A percentile compares a stretch with the other conserved stretches of the same genome.
These are phyloP conservation scores for Rubus parviflorus DNA, from an alignment of 306 rosid species.

Conservation along the genomic window DNA sequence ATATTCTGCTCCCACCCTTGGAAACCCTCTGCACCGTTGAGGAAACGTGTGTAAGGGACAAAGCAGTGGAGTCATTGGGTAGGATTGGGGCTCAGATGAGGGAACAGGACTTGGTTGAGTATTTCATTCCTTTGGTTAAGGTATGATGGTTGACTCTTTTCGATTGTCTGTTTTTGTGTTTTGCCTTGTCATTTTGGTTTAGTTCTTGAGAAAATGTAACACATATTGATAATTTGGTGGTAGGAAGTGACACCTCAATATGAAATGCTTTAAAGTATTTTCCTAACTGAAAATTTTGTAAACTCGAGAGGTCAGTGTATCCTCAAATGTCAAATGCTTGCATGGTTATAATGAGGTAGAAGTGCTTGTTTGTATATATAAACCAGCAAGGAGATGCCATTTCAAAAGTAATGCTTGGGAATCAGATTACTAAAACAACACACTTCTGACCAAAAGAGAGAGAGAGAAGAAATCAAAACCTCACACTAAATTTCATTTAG, in stretches of 20 bases:
- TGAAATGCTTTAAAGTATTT: neutral
- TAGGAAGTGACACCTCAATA: neutral
- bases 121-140: conserved; percentile 84
- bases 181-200: neutral
- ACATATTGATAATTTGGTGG: neutral
- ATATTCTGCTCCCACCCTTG: conserved; percentile 78
- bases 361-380: neutral
- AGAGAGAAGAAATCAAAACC: neutral
- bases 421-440: neutral
- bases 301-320: neutral
- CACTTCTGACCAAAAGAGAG: neutral
- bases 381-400: too few relatives aligned
- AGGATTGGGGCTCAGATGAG: conserved; percentile 92
- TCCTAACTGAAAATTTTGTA: neutral
- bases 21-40: conserved; percentile 91
- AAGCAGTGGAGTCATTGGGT: conserved; percentile 90
- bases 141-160: conserved; percentile 37
- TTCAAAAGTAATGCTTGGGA: neutral
- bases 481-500: neutral
- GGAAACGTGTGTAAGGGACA: conserved; percentile 96
- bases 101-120: conserved; percentile 84
- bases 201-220: neutral
- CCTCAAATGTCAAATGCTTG: neutral
- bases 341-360: neutral
- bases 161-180: neutral